These are phyloP conservation scores for Exophiala oligosperma DNA, from an alignment of 2,329 filamentous ascomycete genomes.

Conservation along the genomic window DNA sequence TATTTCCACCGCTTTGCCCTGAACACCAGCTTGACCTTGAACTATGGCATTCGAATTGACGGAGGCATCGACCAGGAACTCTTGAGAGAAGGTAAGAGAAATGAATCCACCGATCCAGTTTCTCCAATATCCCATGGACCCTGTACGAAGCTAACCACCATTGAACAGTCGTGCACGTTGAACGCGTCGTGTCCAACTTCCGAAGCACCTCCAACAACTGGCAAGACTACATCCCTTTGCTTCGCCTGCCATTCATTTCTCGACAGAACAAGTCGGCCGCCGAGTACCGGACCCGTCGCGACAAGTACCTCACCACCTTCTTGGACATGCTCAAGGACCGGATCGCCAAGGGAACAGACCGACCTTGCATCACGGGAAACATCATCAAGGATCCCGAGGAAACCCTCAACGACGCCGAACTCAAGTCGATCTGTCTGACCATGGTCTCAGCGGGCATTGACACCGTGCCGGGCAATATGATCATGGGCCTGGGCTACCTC, in stretches of 20 bases:
- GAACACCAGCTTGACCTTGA: slow-evolving; percentile 74
- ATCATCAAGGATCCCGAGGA: slow-evolving; percentile 70
- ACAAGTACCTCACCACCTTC: slow-evolving; percentile 64
- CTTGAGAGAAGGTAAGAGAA: slow-evolving; percentile 55
- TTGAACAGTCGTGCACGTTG: slow-evolving; percentile 64
- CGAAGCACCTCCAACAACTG: slow-evolving; percentile 79
- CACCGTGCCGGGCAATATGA: slow-evolving; percentile 75
- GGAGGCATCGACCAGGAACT: slow-evolving; percentile 68
- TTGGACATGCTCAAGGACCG: slow-evolving; percentile 60
- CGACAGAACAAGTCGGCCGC: slow-evolving; percentile 60
- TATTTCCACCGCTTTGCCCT: slow-evolving; percentile 76
- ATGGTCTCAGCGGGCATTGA: slow-evolving; percentile 82
- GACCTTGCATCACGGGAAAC: slow-evolving; percentile 68
- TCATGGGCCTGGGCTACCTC: slow-evolving; percentile 77
- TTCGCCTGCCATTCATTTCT: slow-evolving; percentile 63
- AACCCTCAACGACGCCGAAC: slow-evolving; percentile 69
- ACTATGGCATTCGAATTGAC: slow-evolving; percentile 75
- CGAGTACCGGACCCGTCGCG: slow-evolving; percentile 67
- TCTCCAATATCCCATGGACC: too few relatives aligned
- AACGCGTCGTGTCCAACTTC: slow-evolving; percentile 73
- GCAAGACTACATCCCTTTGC: slow-evolving; percentile 78
- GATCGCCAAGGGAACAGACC: slow-evolving; percentile 63
- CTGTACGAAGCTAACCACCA: slow-evolving; percentile 2
- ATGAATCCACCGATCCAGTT: neutral
- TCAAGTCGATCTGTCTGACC: slow-evolving; percentile 78